Evolutionary conservation across 2,329 filamentous ascomycete species (phyloP).

Genomic region (Colletotrichum brevisporum): DNA sequence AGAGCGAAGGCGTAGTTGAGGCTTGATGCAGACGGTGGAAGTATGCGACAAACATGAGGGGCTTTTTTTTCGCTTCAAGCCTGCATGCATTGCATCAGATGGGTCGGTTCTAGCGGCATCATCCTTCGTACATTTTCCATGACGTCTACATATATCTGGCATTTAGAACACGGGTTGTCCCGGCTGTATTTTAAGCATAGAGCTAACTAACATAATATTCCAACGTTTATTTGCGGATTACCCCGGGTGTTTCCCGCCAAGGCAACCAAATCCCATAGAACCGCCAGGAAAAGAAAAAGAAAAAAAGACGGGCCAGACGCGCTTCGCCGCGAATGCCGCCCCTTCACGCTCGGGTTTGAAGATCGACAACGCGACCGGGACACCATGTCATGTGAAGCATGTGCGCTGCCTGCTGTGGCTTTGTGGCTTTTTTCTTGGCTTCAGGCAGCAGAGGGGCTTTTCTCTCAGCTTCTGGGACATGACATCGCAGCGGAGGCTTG

Average conservation of each 20-base stretch:
- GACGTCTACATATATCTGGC: conserved; percentile 6
- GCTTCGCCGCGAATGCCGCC: too few species aligned
- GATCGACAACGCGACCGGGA: not conserved
- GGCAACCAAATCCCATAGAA: too few species aligned
- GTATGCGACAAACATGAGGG: not conserved
- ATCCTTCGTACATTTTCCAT: not conserved
- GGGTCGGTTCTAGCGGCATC: not conserved
- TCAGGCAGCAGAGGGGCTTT: not conserved
- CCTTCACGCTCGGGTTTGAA: too few species aligned
- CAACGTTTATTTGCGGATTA: too few species aligned
- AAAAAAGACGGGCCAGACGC: too few species aligned
- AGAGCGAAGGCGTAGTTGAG: conserved; percentile 51
- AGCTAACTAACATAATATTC: too few species aligned
- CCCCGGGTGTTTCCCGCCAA: too few species aligned
- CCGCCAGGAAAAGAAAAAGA: too few species aligned
- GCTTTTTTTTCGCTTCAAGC: not conserved
- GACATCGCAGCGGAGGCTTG: not conserved
- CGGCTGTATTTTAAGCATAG: not conserved
- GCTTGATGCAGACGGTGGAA: conserved; percentile 25
- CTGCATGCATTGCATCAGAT: not conserved
- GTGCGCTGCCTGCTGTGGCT: conserved; percentile 1
- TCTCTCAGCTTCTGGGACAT: not conserved
- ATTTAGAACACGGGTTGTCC: not conserved
- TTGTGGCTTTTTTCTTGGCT: conserved; percentile 15
- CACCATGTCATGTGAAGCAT: conserved; percentile 3